phyloP scores from a whole-genome alignment of 176 grass and related monocot species.

The Ampelocalamus luodianensis region DNA sequence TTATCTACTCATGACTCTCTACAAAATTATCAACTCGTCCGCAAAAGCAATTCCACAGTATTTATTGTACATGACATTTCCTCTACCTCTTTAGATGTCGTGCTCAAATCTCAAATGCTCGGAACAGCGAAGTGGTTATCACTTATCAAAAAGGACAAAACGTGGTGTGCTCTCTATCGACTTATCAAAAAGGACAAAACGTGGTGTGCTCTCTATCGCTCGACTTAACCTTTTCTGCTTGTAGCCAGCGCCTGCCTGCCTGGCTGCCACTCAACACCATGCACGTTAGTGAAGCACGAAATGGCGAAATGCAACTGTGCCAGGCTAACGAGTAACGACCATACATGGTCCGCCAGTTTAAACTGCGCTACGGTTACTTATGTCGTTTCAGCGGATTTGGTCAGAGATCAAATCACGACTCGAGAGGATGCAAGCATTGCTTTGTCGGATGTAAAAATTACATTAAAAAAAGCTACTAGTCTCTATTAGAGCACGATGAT shows the following conservation, averaged over 20 bases:
- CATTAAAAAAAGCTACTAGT: background rate
- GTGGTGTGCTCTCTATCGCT: background rate
- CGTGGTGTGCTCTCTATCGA: background rate
- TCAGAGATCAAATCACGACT: background rate
- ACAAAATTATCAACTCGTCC: background rate
- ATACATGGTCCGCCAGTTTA: background rate
- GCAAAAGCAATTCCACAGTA: background rate
- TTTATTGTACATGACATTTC: background rate
- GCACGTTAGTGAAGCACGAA: background rate
- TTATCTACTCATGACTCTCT: background rate
- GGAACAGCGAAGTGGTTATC: conserved; percentile 2
- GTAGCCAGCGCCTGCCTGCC: background rate
- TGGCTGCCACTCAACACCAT: background rate
- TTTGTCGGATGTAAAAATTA: conserved; percentile 1
- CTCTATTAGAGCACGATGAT: too few species aligned
- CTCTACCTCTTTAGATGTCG: background rate
- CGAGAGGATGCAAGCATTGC: background rate
- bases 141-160: background rate
- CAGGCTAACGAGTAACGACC: conserved; percentile 28
- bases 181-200: background rate
- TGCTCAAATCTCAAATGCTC: background rate
- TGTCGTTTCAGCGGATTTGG: background rate
- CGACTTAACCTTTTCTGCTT: background rate
- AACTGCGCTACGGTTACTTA: background rate
- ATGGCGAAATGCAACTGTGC: background rate